Percentiles rank a stretch among this genome's conserved stretches.
Evolutionary conservation across 768 basidiomycete genomes (phyloP).

Genomic region (Podaxis carcinomalis): DNA sequence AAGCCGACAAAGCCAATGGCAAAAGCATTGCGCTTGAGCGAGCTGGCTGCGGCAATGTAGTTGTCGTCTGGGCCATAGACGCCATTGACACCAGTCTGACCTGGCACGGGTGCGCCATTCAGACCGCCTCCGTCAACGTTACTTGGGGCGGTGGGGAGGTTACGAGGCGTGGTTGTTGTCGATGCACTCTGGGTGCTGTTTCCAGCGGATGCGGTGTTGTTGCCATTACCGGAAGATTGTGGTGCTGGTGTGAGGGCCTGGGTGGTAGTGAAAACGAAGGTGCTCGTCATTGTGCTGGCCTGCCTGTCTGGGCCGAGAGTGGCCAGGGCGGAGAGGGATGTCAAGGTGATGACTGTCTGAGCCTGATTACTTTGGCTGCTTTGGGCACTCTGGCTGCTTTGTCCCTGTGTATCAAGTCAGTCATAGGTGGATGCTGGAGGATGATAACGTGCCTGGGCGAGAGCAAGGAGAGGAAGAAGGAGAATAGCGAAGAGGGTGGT

Average conservation of each 20-base stretch:
- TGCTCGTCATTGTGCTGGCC: conserved; percentile 32
- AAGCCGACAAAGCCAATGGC: conserved; percentile 40
- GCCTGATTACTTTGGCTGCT: not conserved
- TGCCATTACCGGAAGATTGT: conserved; percentile 17
- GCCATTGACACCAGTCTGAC: conserved; percentile 41
- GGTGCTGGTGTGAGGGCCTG: conserved; percentile 44
- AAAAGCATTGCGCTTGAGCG: conserved; percentile 40
- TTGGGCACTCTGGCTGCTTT: not conserved
- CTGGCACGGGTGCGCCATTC: conserved; percentile 59
- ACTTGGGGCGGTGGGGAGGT: conserved; percentile 57
- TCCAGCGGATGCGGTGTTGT: conserved; percentile 19
- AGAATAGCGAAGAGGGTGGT: conserved; percentile 29
- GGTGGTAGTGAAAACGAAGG: conserved; percentile 39
- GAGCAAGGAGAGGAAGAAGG: conserved; percentile 33
- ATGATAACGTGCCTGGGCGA: conserved; percentile 35
- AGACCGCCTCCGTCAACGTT: conserved; percentile 49
- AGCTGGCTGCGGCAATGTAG: conserved; percentile 55
- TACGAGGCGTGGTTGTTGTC: conserved; percentile 31
- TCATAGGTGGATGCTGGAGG: not conserved
- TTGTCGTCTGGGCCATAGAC: conserved; percentile 65
- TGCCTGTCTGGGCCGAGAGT: conserved; percentile 37
- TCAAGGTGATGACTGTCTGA: conserved; percentile 35
- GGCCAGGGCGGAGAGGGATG: conserved; percentile 32
- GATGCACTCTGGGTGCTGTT: conserved; percentile 30
- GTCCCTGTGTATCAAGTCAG: not conserved